Conservation (phyloP, 2,329 filamentous ascomycete species). For the Colletotrichum tropicale region DNA sequence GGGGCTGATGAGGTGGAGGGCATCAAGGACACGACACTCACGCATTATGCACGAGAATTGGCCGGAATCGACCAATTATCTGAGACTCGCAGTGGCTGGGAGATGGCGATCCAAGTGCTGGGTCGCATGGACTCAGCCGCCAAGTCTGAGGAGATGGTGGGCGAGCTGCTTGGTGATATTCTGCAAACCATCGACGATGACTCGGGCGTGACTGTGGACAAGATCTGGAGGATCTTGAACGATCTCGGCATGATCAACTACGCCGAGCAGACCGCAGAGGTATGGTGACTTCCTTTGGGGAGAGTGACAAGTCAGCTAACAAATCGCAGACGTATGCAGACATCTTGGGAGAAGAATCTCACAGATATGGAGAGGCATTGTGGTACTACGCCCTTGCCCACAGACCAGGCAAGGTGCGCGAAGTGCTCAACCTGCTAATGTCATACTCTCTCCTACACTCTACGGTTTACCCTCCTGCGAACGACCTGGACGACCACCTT, state of each 20-base stretch:
- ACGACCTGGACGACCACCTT: slow-evolving; percentile 76
- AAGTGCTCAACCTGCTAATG: slow-evolving; percentile 85
- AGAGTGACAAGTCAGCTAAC: slow-evolving; percentile 25
- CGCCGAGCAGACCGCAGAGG: slow-evolving; percentile 82
- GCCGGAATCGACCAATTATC: slow-evolving; percentile 59
- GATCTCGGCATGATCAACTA: slow-evolving; percentile 79
- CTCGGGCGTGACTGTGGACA: slow-evolving; percentile 76
- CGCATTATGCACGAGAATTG: slow-evolving; percentile 74
- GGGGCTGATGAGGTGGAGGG: slow-evolving; percentile 66
- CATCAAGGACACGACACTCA: slow-evolving; percentile 80
- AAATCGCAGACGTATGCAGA: slow-evolving; percentile 77
- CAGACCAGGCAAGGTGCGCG: slow-evolving; percentile 76
- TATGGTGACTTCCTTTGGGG: slow-evolving; percentile 44
- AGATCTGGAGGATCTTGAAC: slow-evolving; percentile 78
- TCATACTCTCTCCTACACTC: slow-evolving; percentile 89
- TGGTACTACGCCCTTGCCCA: slow-evolving; percentile 92
- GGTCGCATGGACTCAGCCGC: slow-evolving; percentile 78
- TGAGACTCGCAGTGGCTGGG: slow-evolving; percentile 76
- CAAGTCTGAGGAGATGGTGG: slow-evolving; percentile 75
- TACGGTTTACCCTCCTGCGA: slow-evolving; percentile 73
- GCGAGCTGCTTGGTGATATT: slow-evolving; percentile 70
- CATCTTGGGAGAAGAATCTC: slow-evolving; percentile 71
- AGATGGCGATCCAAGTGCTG: slow-evolving; percentile 82
- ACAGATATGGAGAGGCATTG: slow-evolving; percentile 83
- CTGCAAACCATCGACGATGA: slow-evolving; percentile 68